A percentile compares a stretch with the other conserved stretches of the same genome.
phyloP scores from a whole-genome alignment of 176 grass and related monocot genomes.

The Cenchrus fungigraminus region DNA sequence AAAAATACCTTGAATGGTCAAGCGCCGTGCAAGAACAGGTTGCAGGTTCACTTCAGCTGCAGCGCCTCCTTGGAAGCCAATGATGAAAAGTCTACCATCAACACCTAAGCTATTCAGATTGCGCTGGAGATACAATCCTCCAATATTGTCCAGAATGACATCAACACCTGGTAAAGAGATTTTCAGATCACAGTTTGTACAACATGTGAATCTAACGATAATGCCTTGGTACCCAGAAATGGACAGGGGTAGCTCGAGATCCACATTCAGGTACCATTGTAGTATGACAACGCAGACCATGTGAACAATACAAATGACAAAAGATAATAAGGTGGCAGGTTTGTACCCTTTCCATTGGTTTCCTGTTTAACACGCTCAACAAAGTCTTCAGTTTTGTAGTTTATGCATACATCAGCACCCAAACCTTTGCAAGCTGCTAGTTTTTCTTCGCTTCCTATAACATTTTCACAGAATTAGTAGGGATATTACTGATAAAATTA shows the following conservation, averaged over 20 bases:
- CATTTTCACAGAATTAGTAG: background rate
- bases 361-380: slow-evolving; percentile 79
- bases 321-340: background rate
- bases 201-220: background rate
- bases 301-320: background rate
- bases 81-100: slow-evolving; percentile 87
- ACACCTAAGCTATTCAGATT: slow-evolving; percentile 71
- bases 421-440: slow-evolving; percentile 76
- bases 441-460: slow-evolving; percentile 77
- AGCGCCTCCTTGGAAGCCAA: slow-evolving; percentile 70
- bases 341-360: slow-evolving; percentile 76
- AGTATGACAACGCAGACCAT: background rate
- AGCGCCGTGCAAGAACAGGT: slow-evolving; percentile 59
- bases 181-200: background rate
- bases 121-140: slow-evolving; percentile 65
- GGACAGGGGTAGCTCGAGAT: background rate
- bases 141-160: slow-evolving; percentile 85
- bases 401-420: slow-evolving; percentile 86
- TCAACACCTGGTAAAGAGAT: slow-evolving; percentile 61
- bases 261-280: background rate
- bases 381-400: slow-evolving; percentile 95
- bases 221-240: background rate
- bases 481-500: background rate
- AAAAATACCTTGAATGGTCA: slow-evolving; percentile 80
- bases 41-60: slow-evolving; percentile 60